phyloP scores from a whole-genome alignment of 139 green algal species.

The Picochlorum sp. region DNA sequence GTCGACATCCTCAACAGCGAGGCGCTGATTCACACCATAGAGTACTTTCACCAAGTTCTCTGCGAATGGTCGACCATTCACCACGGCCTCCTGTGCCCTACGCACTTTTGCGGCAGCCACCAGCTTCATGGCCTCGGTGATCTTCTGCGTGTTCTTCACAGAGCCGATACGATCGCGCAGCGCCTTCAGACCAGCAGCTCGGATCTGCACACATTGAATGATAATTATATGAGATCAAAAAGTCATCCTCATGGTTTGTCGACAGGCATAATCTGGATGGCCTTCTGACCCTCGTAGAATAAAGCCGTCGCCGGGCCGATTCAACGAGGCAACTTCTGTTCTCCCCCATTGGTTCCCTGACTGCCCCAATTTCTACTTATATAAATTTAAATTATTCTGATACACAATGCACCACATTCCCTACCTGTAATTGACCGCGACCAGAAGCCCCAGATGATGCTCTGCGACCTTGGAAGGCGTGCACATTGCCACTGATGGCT shows the following conservation, averaged over 20 bases:
- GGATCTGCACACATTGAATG: slow-evolving; percentile 24
- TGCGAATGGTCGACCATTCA: slow-evolving; percentile 93
- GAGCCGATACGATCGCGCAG: slow-evolving; percentile 88
- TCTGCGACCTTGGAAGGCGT: neutral
- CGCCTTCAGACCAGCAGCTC: slow-evolving; percentile 70
- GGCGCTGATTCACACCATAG: slow-evolving; percentile 93
- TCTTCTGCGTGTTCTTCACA: slow-evolving; percentile 99
- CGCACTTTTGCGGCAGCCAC: slow-evolving; percentile 89
- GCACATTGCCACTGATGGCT: neutral
- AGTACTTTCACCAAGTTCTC: slow-evolving; percentile 99
- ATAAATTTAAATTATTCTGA: neutral
- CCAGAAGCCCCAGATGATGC: neutral
- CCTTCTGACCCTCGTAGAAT: too few relatives aligned
- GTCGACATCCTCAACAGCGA: slow-evolving; percentile 94
- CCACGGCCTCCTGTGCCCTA: slow-evolving; percentile 92
- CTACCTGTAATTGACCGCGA: slow-evolving; percentile 4
- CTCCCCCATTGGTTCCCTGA: too few relatives aligned
- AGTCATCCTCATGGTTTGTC: too few relatives aligned
- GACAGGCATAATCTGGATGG: too few relatives aligned
- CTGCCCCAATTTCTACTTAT: neutral
- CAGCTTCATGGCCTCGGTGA: slow-evolving; percentile 95
- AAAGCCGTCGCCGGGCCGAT: too few relatives aligned
- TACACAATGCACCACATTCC: neutral
- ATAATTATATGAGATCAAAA: too few relatives aligned
- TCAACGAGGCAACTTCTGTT: too few relatives aligned